phyloP scores from a whole-genome alignment of 495 filamentous ascomycete genomes.

The Penicillium waksmanii region DNA sequence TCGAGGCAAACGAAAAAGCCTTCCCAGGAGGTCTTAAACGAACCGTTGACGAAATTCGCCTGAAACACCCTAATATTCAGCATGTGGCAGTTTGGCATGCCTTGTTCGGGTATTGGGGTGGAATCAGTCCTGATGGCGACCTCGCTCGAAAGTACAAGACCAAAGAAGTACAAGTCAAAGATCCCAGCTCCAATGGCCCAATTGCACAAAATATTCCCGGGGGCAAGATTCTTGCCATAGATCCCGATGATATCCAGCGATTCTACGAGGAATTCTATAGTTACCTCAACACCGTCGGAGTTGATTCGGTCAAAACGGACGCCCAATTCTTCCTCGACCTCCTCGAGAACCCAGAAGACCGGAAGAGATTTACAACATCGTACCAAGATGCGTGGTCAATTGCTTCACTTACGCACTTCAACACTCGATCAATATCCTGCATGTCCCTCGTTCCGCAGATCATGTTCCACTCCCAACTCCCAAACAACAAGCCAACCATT shows the following conservation, averaged over 20 bases:
- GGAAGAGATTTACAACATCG: slow-evolving; percentile 66
- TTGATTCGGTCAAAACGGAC: slow-evolving; percentile 89
- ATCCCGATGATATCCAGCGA: slow-evolving; percentile 66
- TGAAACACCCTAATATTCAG: slow-evolving; percentile 70
- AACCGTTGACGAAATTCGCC: slow-evolving; percentile 68
- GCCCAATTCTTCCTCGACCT: slow-evolving; percentile 86
- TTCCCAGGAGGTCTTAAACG: slow-evolving; percentile 81
- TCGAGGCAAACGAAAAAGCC: slow-evolving; percentile 79
- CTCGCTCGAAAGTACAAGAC: slow-evolving; percentile 81
- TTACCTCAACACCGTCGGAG: slow-evolving; percentile 68
- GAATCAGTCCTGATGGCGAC: slow-evolving; percentile 70
- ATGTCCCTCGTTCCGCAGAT: slow-evolving; percentile 87
- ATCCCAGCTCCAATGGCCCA: slow-evolving; percentile 57
- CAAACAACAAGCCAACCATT: slow-evolving; percentile 67
- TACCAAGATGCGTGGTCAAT: slow-evolving; percentile 90
- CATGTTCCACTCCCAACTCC: slow-evolving; percentile 81
- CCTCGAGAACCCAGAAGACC: slow-evolving; percentile 64
- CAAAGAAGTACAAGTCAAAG: slow-evolving; percentile 61
- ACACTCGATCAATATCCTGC: slow-evolving; percentile 80
- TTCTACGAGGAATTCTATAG: slow-evolving; percentile 94
- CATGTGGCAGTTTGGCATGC: slow-evolving; percentile 96
- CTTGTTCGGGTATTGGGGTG: slow-evolving; percentile 95
- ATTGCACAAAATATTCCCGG: slow-evolving; percentile 46
- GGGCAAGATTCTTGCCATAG: slow-evolving; percentile 61
- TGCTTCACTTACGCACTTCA: slow-evolving; percentile 75